Percentiles rank a stretch among this genome's conserved stretches.
Conservation (phyloP, 2,329 filamentous ascomycete genomes). For the Fusarium zealandicum region DNA sequence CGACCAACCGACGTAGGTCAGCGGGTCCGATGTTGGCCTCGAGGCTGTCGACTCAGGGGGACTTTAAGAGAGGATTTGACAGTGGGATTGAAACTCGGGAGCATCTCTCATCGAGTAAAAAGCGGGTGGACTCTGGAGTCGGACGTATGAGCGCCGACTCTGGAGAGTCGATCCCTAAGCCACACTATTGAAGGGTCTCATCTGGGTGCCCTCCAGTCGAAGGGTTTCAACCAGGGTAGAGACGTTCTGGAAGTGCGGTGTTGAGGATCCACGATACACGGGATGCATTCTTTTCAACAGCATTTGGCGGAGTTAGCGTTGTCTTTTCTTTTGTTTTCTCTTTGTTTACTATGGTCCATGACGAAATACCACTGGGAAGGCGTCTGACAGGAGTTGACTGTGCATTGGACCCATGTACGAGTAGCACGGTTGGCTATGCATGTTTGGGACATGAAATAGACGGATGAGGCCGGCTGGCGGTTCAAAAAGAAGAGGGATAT, state of each 20-base stretch:
- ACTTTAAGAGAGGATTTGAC: conserved; percentile 31
- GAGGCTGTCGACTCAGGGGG: conserved; percentile 31
- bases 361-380: conserved; percentile 35
- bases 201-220: not conserved
- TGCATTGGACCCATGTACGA: conserved; percentile 30
- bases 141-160: conserved; percentile 44
- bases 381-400: conserved; percentile 24
- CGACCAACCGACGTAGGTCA: conserved; percentile 42
- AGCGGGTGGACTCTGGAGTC: conserved; percentile 46
- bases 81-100: conserved; percentile 27
- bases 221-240: conserved; percentile 12
- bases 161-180: conserved; percentile 23
- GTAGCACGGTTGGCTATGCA: conserved; percentile 28
- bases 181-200: conserved; percentile 2
- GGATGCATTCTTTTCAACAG: conserved; percentile 25
- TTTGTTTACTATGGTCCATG: conserved; percentile 5
- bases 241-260: conserved; percentile 19
- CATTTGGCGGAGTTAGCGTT: conserved; percentile 36
- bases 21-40: conserved; percentile 36
- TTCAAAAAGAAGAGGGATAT: conserved; percentile 8
- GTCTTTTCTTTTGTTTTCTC: conserved; percentile 12
- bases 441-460: conserved; percentile 18
- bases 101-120: conserved; percentile 37
- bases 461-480: conserved; percentile 13
- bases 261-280: conserved; percentile 7